Evolutionary conservation across 176 grass and related monocot species (phyloP).

Genomic region (Otatea glauca): DNA sequence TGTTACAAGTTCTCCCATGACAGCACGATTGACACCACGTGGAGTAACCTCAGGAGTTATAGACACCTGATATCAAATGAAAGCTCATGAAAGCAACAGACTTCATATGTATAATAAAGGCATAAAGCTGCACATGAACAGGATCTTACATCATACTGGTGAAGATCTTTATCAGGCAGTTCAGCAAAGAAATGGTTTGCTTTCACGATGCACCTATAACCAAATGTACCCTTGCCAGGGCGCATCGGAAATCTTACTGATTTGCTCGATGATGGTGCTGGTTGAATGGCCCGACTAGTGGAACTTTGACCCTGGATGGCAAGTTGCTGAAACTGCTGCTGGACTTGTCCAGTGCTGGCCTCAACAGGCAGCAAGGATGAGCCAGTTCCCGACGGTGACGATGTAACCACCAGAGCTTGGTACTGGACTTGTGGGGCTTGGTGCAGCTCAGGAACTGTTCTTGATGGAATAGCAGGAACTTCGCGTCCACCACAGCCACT

Average conservation of each 20-base stretch:
- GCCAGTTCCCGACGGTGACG: constrained; percentile 41
- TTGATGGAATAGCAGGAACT: constrained; percentile 44
- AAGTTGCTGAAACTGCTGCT: constrained; percentile 60
- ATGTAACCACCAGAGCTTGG: constrained; percentile 33
- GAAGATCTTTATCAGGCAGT: constrained; percentile 77
- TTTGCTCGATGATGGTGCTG: constrained; percentile 55
- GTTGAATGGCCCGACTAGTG: constrained; percentile 51
- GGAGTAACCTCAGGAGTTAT: constrained; percentile 65
- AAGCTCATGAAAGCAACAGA: constrained; percentile 34
- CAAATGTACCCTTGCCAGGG: constrained; percentile 68
- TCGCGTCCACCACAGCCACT: constrained; percentile 48
- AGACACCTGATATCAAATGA: constrained; percentile 52
- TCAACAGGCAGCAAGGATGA: constrained; percentile 44
- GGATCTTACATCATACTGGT: constrained; percentile 74
- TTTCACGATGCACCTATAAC: constrained; percentile 68
- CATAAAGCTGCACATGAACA: neutral
- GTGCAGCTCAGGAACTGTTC: constrained; percentile 79
- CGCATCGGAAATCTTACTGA: constrained; percentile 64
- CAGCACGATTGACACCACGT: constrained; percentile 67
- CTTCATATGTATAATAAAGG: constrained; percentile 22
- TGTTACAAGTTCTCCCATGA: constrained; percentile 59
- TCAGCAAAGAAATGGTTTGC: constrained; percentile 79
- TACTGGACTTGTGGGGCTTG: constrained; percentile 58
- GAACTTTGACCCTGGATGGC: constrained; percentile 47
- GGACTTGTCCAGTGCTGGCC: constrained; percentile 41